Conservation (phyloP, 352 stramenopile genomes). For the Globisporangium cederbergense region DNA sequence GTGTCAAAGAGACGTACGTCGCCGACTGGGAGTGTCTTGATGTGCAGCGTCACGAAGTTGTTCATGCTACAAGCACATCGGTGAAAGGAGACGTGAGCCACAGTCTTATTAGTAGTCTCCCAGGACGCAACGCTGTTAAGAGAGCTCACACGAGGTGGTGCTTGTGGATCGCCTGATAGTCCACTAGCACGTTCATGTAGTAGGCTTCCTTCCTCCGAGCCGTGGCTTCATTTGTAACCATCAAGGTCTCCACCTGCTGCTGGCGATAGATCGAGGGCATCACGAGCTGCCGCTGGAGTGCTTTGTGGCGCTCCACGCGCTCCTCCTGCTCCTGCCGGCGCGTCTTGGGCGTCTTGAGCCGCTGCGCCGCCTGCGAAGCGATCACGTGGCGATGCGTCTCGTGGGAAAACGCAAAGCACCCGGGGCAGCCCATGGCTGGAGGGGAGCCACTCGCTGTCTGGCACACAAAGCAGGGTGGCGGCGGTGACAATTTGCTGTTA, state of each 20-base stretch:
- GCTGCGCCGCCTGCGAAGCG: constrained; percentile 33
- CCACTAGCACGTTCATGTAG: constrained; percentile 47
- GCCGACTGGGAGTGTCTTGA: constrained; percentile 76
- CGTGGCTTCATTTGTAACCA: neutral
- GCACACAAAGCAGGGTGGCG: constrained; percentile 31
- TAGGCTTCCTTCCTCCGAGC: constrained; percentile 25
- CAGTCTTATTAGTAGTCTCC: neutral
- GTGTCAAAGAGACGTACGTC: constrained; percentile 32
- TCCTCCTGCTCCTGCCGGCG: constrained; percentile 44
- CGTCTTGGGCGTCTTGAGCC: constrained; percentile 55
- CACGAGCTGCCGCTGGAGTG: constrained; percentile 51
- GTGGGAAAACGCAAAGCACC: constrained; percentile 60
- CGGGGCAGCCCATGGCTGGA: constrained; percentile 45
- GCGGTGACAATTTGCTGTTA: neutral
- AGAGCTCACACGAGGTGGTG: constrained; percentile 52
- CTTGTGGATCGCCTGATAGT: constrained; percentile 51
- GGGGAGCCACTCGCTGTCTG: constrained; percentile 9
- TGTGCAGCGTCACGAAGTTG: constrained; percentile 60
- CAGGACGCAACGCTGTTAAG: neutral
- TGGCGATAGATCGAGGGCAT: constrained; percentile 25
- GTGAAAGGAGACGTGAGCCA: neutral
- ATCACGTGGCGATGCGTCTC: constrained; percentile 32
- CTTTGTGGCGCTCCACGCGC: constrained; percentile 32
- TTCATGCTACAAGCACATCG: constrained; percentile 25
- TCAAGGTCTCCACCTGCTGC: neutral